Percentiles rank a stretch among this genome's conserved stretches.
phyloP scores from a whole-genome alignment of 2,329 filamentous ascomycete species.

The Neofusicoccum kwambonambiense region DNA sequence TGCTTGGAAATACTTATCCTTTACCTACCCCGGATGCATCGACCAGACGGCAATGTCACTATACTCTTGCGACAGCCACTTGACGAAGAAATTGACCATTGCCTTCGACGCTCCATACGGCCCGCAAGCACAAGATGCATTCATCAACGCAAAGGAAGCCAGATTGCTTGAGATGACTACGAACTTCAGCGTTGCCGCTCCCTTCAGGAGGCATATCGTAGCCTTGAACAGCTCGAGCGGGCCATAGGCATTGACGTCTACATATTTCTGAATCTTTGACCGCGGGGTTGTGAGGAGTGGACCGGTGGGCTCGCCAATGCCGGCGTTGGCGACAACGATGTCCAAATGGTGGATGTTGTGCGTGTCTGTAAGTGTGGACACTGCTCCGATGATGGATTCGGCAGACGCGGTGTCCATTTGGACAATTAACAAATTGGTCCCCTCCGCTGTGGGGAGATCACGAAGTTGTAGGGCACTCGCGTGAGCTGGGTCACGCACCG shows the following conservation, averaged over 20 bases:
- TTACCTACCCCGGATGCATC: constrained; percentile 23
- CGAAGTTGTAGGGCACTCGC: constrained; percentile 28
- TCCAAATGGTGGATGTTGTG: constrained; percentile 34
- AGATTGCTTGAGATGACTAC: constrained; percentile 22
- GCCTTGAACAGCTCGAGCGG: constrained; percentile 24
- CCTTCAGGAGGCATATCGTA: constrained; percentile 19
- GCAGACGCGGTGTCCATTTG: neutral
- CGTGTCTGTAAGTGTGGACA: constrained; percentile 26
- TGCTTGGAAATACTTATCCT: neutral
- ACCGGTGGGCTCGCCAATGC: constrained; percentile 23
- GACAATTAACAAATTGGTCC: neutral
- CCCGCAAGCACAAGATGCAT: constrained; percentile 3
- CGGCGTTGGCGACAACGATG: constrained; percentile 41
- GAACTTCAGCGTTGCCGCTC: constrained; percentile 18
- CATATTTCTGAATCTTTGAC: constrained; percentile 19
- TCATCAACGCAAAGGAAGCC: constrained; percentile 21
- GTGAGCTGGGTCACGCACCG: constrained; percentile 34
- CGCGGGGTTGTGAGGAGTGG: neutral
- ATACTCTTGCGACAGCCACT: constrained; percentile 23
- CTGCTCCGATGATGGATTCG: neutral
- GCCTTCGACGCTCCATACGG: constrained; percentile 25
- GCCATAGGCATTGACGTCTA: constrained; percentile 24
- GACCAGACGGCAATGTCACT: constrained; percentile 21
- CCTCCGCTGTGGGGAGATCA: constrained; percentile 23
- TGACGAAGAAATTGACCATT: constrained; percentile 23